Evolutionary conservation across 306 rosid genomes (phyloP).

Genomic region (Medicago lupulina): DNA sequence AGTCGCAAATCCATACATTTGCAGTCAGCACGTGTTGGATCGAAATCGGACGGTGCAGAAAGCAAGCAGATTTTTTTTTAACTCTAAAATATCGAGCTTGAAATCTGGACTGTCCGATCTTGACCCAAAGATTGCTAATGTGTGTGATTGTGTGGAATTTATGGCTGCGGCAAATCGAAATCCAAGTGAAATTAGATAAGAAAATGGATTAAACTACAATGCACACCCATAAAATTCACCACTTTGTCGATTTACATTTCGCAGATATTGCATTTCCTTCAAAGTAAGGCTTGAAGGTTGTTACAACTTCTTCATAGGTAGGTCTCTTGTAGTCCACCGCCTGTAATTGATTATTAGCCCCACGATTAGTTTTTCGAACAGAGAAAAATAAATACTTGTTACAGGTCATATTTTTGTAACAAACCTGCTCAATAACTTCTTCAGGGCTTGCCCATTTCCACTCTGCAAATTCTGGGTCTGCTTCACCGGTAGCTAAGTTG

Average conservation of each 20-base stretch:
- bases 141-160: neutral
- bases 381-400: conserved; percentile 2
- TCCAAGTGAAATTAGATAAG: conserved; percentile 44
- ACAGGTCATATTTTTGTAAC: conserved; percentile 15
- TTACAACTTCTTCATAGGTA: conserved; percentile 87
- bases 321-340: conserved; percentile 99
- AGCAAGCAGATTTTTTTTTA: neutral
- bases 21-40: neutral
- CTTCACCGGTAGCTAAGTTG: conserved; percentile 85
- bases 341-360: conserved; percentile 54
- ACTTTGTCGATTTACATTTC: conserved; percentile 89
- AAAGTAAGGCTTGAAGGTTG: conserved; percentile 76
- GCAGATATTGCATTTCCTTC: conserved; percentile 60
- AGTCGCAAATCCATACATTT: neutral
- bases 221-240: conserved; percentile 65
- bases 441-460: conserved; percentile 97
- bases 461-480: conserved; percentile 90
- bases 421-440: conserved; percentile 91
- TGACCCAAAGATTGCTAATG: neutral
- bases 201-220: conserved; percentile 48
- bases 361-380: conserved; percentile 13
- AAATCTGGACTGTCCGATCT: neutral
- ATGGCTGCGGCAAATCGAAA: neutral
- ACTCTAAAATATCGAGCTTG: neutral
- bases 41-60: neutral